Base-by-base conservation (phyloP, 495 filamentous ascomycete genomes). In the Podospora tetraspora region DNA sequence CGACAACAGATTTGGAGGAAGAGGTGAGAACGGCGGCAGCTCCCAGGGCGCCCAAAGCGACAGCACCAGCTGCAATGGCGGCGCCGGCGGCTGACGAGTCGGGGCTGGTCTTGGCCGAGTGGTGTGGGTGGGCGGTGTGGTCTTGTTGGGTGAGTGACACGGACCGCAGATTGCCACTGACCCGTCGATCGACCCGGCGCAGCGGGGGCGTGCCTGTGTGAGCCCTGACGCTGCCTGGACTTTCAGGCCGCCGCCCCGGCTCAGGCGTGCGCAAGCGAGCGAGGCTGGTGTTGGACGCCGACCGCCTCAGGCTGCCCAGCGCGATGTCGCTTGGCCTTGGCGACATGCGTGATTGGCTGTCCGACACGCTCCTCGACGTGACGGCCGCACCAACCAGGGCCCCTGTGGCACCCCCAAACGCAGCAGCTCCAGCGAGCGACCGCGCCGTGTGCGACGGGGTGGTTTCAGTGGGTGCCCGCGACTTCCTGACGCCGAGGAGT, bases 151-250 rank as follows among this genome's bases (percentile, higher is more conserved):
- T 89, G 71, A 89, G 88, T 74, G 78, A 89, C 79, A 89, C 88
- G 76, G 78, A 89, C 80, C 93, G 83, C 75, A 95, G 81, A 84
- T 96, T 90, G 74, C 91, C 90, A 80, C 91, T 93, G 68, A 87
- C 79, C 77, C 88, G 91, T 72, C 89, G 89, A 76, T 88, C 89
- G 67, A 86, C 84, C 66, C 91, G 85, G 69, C 93, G 86, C 57
- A 96, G 85, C 16, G 90, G 86, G 61, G 89, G 90, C 23, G 88
- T 88, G 61, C 77, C 78, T 34, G 77, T 78, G 72, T 68, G 80
- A 68, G 72, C 83, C 79, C 68, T 83, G 75, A 73, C 80, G 80
- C 84, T 88, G 74, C 81, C 78, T 70, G 84, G 83, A 74, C 86
- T 89, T 52, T 85, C 84, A 74, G 89, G 84, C 70, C 88, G 86